phyloP scores from a whole-genome alignment of 345 rosid species.

The Xanthoceras sorbifolium region DNA sequence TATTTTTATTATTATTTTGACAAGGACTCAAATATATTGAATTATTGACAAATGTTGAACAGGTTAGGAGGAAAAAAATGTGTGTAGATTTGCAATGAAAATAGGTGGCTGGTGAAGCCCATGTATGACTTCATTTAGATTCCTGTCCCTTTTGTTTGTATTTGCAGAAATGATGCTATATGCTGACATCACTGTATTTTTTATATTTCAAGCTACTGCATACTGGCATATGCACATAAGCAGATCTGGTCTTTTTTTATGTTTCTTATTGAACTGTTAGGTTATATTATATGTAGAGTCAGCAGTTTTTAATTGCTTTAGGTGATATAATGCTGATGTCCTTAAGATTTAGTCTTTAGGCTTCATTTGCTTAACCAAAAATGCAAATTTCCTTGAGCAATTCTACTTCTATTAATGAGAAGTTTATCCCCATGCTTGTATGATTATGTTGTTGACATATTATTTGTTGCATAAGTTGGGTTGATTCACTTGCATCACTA shows the following conservation, averaged over 20 bases:
- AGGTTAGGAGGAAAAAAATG: neutral
- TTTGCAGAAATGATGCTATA: neutral
- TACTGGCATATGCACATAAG: conserved; percentile 17
- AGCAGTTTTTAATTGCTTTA: neutral
- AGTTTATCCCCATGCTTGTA: neutral
- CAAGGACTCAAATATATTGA: neutral
- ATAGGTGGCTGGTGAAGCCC: conserved; percentile 16
- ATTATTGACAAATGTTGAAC: neutral
- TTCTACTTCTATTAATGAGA: neutral
- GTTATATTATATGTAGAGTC: neutral
- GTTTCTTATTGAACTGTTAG: neutral
- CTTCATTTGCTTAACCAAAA: neutral
- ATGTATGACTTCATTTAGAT: conserved; percentile 12
- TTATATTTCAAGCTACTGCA: conserved; percentile 10
- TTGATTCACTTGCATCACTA: neutral
- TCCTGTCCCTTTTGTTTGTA: conserved; percentile 26
- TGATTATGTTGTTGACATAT: neutral
- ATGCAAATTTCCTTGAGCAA: neutral
- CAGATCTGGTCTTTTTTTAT: conserved; percentile 3
- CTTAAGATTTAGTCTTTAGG: neutral
- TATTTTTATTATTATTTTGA: neutral
- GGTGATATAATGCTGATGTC: neutral
- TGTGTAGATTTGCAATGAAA: neutral
- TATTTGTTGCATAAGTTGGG: conserved; percentile 1
- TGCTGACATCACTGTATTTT: conserved; percentile 23